Base-by-base conservation (phyloP, 768 basidiomycete species). In the Amanita pseudoporphyria region DNA sequence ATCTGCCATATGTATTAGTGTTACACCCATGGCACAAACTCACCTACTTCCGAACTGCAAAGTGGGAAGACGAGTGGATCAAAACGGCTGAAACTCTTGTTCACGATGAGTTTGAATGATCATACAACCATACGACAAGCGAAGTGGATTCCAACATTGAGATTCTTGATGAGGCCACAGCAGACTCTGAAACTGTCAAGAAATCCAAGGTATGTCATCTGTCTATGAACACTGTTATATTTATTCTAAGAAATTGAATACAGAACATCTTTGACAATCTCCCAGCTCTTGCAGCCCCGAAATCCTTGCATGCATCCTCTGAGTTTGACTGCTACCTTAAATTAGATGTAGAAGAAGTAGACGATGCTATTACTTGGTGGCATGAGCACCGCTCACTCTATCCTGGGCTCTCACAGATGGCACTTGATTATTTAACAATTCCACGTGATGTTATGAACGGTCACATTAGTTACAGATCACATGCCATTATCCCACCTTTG, bases 21-120 rank as follows among this genome's bases (percentile, higher is more conserved):
- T 61, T 70, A 9, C 64, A 70, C 52, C 68, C 66, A 1, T 47
- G 52, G 0, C 57, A 66, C 58, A 70, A 70, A 54, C 58, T 68
- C 2, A 45, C 52, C 12, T 71, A 70, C 49, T 68, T 71, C 52
- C 48, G 55, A 14, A 51, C 51, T 1, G 52, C 56, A 4, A 41
- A 52, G 2, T 70, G 69, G 69, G 50, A 58, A 5, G 16, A 49
- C 0, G 45, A 49, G 3, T 71, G 67, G 67, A 62, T 69, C 18
- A 28, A 54, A 1, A 57, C 53, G 0, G 62, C 67, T 1, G 31
- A 55, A 26, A 49, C 54, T 2, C 52, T 67, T 12, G 53, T 62
- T 5, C 16, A 35, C 0, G 52, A 58, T 2, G 59, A 60, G 43
- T 66, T 47, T 32, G 44, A 61, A 16, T 19, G 36, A 2, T 21